phyloP scores from a whole-genome alignment of 1,284 basidiomycete species.

The Coniferiporia sulphurascens region DNA sequence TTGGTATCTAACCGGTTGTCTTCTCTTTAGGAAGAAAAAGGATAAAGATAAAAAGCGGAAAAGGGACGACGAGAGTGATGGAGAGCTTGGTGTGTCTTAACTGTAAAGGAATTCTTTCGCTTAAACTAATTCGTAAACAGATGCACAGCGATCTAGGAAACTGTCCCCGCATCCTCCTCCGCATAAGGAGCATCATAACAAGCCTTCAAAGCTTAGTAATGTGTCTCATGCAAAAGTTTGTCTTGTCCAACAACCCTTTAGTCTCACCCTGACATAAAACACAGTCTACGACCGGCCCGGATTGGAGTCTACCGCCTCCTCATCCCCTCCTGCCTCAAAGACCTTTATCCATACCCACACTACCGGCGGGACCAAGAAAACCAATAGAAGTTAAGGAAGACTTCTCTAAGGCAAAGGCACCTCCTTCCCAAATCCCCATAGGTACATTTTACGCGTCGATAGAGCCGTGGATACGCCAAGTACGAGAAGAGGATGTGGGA shows the following conservation, averaged over 20 bases:
- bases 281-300: conserved; percentile 42
- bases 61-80: conserved; percentile 73
- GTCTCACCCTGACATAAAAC: neutral
- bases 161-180: conserved; percentile 44
- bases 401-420: conserved; percentile 75
- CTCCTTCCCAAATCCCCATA: conserved; percentile 58
- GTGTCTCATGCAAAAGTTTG: conserved; percentile 49
- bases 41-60: conserved; percentile 64
- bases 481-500: conserved; percentile 88
- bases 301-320: conserved; percentile 51
- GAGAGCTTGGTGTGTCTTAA: conserved; percentile 46
- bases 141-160: conserved; percentile 50
- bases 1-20: conserved; percentile 24
- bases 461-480: conserved; percentile 80
- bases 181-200: conserved; percentile 42
- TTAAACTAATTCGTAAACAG: conserved; percentile 25
- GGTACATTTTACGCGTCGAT: conserved; percentile 80
- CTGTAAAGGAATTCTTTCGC: neutral
- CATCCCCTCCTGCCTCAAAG: conserved; percentile 54
- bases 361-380: conserved; percentile 70
- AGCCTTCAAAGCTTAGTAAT: conserved; percentile 40
- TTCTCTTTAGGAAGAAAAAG: conserved; percentile 71
- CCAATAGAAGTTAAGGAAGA: conserved; percentile 81
- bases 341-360: conserved; percentile 38
- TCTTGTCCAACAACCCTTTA: neutral